Percentiles rank a stretch among this genome's conserved stretches.
Conservation (phyloP, 106 monocot species). For the Dendrobium nobile region DNA sequence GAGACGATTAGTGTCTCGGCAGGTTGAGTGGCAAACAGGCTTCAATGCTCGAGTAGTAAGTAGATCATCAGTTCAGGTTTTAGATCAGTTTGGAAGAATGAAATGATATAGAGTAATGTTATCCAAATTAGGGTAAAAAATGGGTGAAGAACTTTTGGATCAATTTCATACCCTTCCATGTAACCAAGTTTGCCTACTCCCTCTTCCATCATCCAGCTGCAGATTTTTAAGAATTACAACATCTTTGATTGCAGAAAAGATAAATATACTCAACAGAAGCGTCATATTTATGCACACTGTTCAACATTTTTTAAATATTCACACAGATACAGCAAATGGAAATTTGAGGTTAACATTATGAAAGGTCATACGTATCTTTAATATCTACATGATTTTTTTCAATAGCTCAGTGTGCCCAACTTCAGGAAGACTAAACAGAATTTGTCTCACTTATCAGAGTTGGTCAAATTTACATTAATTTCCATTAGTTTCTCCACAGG, state of each 20-base stretch:
- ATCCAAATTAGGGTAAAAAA: too few relatives aligned
- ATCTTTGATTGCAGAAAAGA: too few relatives aligned
- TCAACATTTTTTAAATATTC: neutral
- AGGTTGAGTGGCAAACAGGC: too few relatives aligned
- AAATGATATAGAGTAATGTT: too few relatives aligned
- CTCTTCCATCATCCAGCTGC: neutral
- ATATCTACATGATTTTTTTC: neutral
- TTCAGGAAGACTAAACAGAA: neutral
- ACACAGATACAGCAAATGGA: neutral
- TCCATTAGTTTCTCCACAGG: conserved; percentile 79
- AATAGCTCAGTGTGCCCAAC: neutral
- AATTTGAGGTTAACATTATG: neutral
- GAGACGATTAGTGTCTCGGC: too few relatives aligned
- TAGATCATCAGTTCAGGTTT: too few relatives aligned
- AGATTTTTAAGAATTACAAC: too few relatives aligned
- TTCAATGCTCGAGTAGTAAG: too few relatives aligned
- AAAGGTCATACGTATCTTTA: neutral
- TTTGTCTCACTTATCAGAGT: conserved; percentile 15
- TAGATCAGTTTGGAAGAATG: too few relatives aligned
- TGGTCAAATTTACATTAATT: conserved; percentile 49
- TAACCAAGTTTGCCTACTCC: neutral
- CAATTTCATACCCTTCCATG: neutral
- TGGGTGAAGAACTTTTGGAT: neutral
- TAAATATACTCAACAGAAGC: too few relatives aligned
- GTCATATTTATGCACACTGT: neutral